These are phyloP conservation scores for Globisporangium canariense DNA, from an alignment of 352 stramenopile species.

Conservation along the genomic window DNA sequence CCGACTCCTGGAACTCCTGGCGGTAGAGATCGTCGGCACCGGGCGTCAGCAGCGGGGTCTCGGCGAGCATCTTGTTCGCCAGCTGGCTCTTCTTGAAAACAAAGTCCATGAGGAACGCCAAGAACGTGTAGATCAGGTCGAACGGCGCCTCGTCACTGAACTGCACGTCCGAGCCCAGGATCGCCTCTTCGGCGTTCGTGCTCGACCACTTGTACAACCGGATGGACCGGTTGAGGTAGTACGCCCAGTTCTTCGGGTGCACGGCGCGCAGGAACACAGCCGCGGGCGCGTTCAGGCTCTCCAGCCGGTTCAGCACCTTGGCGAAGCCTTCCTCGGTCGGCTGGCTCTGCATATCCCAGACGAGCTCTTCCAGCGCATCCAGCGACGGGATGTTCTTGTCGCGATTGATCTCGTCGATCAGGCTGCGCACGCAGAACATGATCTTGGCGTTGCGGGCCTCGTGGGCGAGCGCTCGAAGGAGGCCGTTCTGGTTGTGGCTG, in stretches of 20 bases:
- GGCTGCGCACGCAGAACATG: conserved; percentile 71
- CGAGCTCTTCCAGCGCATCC: conserved; percentile 47
- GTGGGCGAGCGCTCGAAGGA: conserved; percentile 59
- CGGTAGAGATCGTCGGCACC: conserved; percentile 62
- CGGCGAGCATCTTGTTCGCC: conserved; percentile 43
- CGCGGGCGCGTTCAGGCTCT: conserved; percentile 51
- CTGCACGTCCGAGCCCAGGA: conserved; percentile 54
- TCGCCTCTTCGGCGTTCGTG: conserved; percentile 52
- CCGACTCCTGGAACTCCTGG: conserved; percentile 55
- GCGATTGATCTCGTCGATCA: conserved; percentile 64
- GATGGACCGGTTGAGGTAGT: conserved; percentile 58
- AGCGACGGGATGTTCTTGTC: conserved; percentile 80
- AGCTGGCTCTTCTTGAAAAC: conserved; percentile 74
- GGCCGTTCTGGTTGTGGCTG: conserved; percentile 56
- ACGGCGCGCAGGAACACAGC: conserved; percentile 59
- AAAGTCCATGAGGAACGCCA: conserved; percentile 76
- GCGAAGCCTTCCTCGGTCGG: conserved; percentile 60
- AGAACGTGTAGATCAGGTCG: conserved; percentile 74
- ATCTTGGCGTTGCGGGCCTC: conserved; percentile 62
- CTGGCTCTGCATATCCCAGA: conserved; percentile 68
- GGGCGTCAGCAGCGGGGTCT: conserved; percentile 48
- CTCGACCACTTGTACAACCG: conserved; percentile 71
- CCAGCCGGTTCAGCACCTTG: conserved; percentile 47
- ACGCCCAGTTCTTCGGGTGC: conserved; percentile 72
- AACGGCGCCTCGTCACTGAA: conserved; percentile 73